Evolutionary conservation across 140 eudicot genomes (phyloP).

Genomic region (Bidens hawaiensis): DNA sequence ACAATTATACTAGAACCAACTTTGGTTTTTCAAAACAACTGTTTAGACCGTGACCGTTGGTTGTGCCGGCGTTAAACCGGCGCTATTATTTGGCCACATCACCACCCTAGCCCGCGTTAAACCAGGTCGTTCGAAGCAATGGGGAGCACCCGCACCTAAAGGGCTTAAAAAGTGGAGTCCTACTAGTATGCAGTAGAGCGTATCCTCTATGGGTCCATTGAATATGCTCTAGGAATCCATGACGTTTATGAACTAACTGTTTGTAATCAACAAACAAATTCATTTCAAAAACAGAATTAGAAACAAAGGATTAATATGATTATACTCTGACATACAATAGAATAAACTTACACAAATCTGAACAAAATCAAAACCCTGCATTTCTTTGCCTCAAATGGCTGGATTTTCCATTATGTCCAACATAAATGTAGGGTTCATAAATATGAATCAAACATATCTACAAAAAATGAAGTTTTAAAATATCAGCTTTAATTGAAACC

Average conservation of each 20-base stretch:
- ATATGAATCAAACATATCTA: slow-evolving; percentile 10
- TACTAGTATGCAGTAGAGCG: too few species aligned
- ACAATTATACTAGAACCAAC: slow-evolving; percentile 3
- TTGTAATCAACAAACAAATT: not conserved
- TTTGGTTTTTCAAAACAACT: not conserved
- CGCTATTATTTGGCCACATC: too few species aligned
- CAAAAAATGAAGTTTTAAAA: slow-evolving; percentile 7
- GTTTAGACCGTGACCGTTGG: too few species aligned
- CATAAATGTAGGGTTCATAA: too few species aligned
- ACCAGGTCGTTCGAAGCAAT: too few species aligned
- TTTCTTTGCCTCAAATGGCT: not conserved
- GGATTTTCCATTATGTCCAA: not conserved
- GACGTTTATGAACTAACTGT: not conserved
- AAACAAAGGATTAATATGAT: not conserved
- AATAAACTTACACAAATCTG: not conserved
- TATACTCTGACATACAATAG: not conserved
- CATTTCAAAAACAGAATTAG: not conserved
- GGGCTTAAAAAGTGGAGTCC: too few species aligned
- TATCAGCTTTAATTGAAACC: not conserved
- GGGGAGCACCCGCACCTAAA: too few species aligned
- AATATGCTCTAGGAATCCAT: too few species aligned
- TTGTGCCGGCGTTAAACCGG: too few species aligned
- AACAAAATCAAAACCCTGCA: not conserved
- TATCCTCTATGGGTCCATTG: too few species aligned
- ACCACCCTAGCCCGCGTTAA: too few species aligned